A percentile compares a stretch with the other conserved stretches of the same genome.
These are phyloP conservation scores for Phytopythium aichiense DNA, from an alignment of 352 stramenopile species.

Conservation along the genomic window DNA sequence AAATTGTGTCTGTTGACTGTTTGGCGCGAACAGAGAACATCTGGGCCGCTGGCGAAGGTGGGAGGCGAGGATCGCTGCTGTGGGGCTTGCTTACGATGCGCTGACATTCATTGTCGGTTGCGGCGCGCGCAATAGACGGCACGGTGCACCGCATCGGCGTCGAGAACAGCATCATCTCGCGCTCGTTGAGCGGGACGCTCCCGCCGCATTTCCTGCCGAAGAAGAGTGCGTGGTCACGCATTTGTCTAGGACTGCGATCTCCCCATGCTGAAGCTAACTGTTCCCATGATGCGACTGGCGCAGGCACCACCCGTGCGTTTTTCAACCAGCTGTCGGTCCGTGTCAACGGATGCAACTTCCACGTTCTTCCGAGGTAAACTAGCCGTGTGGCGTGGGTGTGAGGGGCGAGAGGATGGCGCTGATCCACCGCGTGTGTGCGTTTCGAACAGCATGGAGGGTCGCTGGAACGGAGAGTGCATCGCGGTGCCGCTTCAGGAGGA, in stretches of 20 bases:
- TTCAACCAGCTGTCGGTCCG: conserved; percentile 87
- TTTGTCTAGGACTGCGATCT: too few species aligned
- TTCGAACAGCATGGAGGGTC: conserved; percentile 60
- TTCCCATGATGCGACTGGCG: not conserved
- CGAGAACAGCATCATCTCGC: conserved; percentile 81
- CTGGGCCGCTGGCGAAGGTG: conserved; percentile 64
- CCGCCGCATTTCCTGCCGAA: conserved; percentile 55
- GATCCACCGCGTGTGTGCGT: not conserved
- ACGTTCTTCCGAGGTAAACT: conserved; percentile 60
- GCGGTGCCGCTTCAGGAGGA: conserved; percentile 73
- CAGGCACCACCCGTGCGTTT: conserved; percentile 50
- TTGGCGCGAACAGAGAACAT: conserved; percentile 57
- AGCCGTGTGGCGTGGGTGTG: not conserved
- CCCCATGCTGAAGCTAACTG: not conserved
- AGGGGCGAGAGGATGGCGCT: not conserved
- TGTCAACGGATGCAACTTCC: conserved; percentile 81
- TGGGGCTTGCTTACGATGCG: not conserved
- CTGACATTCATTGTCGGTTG: not conserved
- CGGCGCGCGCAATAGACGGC: conserved; percentile 31
- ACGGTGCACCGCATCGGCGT: conserved; percentile 78
- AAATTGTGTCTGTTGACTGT: not conserved
- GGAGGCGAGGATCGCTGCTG: not conserved
- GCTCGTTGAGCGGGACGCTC: conserved; percentile 41
- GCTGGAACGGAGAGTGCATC: conserved; percentile 81
- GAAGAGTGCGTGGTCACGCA: conserved; percentile 23